Percentiles rank a stretch among this genome's conserved stretches.
phyloP scores from a whole-genome alignment of 2,329 filamentous ascomycete genomes.

The Tolypocladium endophyticum region DNA sequence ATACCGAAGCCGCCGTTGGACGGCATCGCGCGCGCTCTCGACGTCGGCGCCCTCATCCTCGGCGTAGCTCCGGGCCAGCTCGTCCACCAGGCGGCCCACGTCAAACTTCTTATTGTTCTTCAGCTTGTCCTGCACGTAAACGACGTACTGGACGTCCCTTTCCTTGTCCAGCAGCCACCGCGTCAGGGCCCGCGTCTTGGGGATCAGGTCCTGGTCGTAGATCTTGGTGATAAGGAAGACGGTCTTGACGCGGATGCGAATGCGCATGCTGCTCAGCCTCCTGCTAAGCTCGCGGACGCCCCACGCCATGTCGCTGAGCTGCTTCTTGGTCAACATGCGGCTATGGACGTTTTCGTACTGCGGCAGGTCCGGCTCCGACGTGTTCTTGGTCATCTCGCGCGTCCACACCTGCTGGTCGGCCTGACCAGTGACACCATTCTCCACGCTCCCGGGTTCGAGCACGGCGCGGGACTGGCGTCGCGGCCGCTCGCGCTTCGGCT shows the following conservation, averaged over 20 bases:
- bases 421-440: slow-evolving; percentile 36
- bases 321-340: slow-evolving; percentile 85
- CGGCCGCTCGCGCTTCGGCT: slow-evolving; percentile 9
- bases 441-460: slow-evolving; percentile 29
- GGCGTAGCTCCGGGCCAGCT: slow-evolving; percentile 38
- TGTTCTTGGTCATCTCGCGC: slow-evolving; percentile 31
- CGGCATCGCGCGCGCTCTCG: slow-evolving; percentile 20
- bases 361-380: slow-evolving; percentile 28
- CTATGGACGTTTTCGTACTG: slow-evolving; percentile 35
- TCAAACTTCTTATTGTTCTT: slow-evolving; percentile 65
- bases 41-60: slow-evolving; percentile 22
- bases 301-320: slow-evolving; percentile 94
- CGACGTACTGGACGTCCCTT: slow-evolving; percentile 56
- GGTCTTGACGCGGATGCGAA: slow-evolving; percentile 70
- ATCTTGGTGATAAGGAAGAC: slow-evolving; percentile 88
- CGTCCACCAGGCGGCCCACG: slow-evolving; percentile 53
- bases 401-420: slow-evolving; percentile 47
- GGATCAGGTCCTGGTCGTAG: slow-evolving; percentile 73
- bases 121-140: slow-evolving; percentile 76
- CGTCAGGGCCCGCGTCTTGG: slow-evolving; percentile 64
- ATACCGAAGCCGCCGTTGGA: slow-evolving; percentile 54
- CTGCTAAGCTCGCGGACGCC: slow-evolving; percentile 86
- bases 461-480: slow-evolving; percentile 14
- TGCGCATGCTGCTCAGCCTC: slow-evolving; percentile 68
- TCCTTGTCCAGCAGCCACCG: slow-evolving; percentile 72